phyloP scores from a whole-genome alignment of 2,329 filamentous ascomycete genomes.

The Fusarium sambucinum region DNA sequence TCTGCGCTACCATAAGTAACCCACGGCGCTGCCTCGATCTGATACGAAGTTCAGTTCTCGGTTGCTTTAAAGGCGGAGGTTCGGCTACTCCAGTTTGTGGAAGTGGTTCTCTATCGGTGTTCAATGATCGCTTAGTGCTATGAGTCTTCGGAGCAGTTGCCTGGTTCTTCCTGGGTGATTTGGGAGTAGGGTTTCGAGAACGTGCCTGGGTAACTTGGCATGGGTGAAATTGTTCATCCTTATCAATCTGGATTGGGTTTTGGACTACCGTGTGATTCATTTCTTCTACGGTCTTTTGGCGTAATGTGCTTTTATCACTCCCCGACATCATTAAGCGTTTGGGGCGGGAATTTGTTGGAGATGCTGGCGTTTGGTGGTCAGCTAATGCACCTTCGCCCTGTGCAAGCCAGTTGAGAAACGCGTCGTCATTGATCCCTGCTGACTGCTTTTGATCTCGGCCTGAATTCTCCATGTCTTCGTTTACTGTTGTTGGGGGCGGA shows the following conservation, averaged over 20 bases:
- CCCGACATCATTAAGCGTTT: neutral
- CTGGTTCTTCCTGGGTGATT: neutral
- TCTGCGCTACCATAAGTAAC: constrained; percentile 60
- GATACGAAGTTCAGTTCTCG: constrained; percentile 61
- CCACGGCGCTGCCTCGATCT: constrained; percentile 62
- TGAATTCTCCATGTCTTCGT: neutral
- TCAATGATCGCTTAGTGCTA: constrained; percentile 21
- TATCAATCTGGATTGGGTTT: neutral
- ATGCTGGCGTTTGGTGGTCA: neutral
- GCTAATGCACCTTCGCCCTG: constrained; percentile 6
- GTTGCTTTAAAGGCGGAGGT: constrained; percentile 40
- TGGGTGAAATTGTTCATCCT: neutral
- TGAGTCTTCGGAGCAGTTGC: neutral
- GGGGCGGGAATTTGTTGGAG: neutral
- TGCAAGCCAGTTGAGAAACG: constrained; percentile 32
- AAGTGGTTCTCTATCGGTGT: neutral
- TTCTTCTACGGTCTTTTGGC: neutral
- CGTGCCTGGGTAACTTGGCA: neutral
- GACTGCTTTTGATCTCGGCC: neutral
- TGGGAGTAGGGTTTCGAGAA: neutral
- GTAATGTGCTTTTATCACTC: neutral
- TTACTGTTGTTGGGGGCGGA: neutral
- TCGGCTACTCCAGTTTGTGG: neutral
- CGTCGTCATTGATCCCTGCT: constrained; percentile 10
- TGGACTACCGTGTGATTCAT: neutral